These are phyloP conservation scores for Fusarium armeniacum DNA, from an alignment of 2,329 filamentous ascomycete species.

Conservation along the genomic window DNA sequence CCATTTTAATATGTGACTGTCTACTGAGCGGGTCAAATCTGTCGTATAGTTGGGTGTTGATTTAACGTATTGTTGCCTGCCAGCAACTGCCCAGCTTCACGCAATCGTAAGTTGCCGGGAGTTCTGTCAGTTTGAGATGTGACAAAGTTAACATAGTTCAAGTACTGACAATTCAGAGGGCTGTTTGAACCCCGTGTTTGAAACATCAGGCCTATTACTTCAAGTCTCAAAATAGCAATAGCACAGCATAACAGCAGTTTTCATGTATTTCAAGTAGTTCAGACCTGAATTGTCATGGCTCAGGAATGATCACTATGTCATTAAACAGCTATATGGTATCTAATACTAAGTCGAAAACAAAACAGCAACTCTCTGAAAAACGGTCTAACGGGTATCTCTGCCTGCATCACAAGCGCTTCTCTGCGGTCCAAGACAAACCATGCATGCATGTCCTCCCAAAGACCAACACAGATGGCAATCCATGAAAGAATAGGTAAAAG, in stretches of 20 bases:
- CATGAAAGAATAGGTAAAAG: neutral
- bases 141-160: constrained; percentile 10
- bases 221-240: neutral
- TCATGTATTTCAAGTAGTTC: neutral
- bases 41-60: neutral
- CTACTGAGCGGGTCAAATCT: neutral
- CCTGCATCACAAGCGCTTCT: constrained; percentile 31
- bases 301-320: neutral
- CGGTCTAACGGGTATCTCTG: constrained; percentile 47
- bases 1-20: neutral
- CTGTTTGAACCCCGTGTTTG: neutral
- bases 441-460: constrained; percentile 22
- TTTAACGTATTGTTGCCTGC: neutral
- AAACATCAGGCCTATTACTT: neutral
- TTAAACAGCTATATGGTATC: constrained; percentile 33
- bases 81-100: neutral
- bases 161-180: neutral
- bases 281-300: constrained; percentile 20
- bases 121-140: constrained; percentile 6
- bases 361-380: constrained; percentile 38
- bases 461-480: constrained; percentile 12
- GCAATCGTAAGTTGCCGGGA: neutral
- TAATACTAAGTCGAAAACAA: constrained; percentile 33
- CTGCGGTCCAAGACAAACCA: constrained; percentile 19
- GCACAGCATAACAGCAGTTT: neutral